Evolutionary conservation across 2,329 filamentous ascomycete species (phyloP).

Genomic region (Cadophora sp.): DNA sequence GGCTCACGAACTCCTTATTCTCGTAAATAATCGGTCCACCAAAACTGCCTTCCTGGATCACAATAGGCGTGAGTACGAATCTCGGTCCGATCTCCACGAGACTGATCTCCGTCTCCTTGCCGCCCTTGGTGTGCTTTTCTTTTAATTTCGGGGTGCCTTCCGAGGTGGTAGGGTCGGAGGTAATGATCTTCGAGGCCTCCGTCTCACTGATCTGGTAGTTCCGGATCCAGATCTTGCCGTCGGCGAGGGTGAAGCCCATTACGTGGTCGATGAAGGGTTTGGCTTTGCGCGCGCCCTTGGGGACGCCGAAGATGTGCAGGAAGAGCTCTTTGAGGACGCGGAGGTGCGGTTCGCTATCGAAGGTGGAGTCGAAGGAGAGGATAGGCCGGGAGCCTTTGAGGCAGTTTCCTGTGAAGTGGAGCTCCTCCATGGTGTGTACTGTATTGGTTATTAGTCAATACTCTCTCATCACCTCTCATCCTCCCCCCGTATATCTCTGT

Average conservation of each 20-base stretch:
- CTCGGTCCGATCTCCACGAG: constrained; percentile 93
- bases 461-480: background rate
- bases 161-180: constrained; percentile 49
- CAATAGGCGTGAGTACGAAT: constrained; percentile 91
- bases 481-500: background rate
- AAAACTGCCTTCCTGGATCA: constrained; percentile 94
- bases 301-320: constrained; percentile 89
- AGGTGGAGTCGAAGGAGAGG: constrained; percentile 88
- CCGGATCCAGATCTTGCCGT: constrained; percentile 94
- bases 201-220: constrained; percentile 93
- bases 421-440: constrained; percentile 96
- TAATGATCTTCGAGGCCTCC: constrained; percentile 61
- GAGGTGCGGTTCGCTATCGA: constrained; percentile 82
- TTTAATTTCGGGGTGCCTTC: constrained; percentile 56
- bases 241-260: constrained; percentile 88
- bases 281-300: constrained; percentile 83
- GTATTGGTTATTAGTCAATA: constrained; percentile 41
- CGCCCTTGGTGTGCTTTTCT: constrained; percentile 53
- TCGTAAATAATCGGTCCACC: constrained; percentile 97
- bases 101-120: constrained; percentile 75
- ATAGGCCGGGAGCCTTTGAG: constrained; percentile 91
- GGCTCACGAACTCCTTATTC: constrained; percentile 96
- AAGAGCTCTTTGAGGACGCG: constrained; percentile 89
- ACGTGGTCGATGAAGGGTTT: constrained; percentile 98
- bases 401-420: constrained; percentile 97